phyloP scores from a whole-genome alignment of 2,329 filamentous ascomycete species.

The Dactylella cylindrospora region DNA sequence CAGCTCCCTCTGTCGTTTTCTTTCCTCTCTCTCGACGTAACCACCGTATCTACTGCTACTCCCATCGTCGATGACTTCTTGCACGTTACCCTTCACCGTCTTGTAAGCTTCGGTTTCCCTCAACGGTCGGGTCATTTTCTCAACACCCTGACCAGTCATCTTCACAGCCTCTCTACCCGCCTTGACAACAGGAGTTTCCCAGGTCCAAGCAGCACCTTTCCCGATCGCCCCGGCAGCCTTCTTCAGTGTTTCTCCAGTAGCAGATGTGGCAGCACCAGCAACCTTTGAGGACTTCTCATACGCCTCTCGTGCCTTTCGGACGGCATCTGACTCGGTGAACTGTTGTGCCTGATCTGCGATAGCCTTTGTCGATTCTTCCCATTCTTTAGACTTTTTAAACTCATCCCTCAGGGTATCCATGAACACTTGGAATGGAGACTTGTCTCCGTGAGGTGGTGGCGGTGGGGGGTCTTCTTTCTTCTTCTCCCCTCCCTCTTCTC shows the following conservation, averaged over 20 bases:
- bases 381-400: constrained; percentile 96
- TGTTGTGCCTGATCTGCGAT: constrained; percentile 84
- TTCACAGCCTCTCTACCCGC: constrained; percentile 83
- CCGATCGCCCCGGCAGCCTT: constrained; percentile 82
- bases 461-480: constrained; percentile 68
- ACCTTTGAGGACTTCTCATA: constrained; percentile 74
- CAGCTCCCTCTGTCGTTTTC: constrained; percentile 73
- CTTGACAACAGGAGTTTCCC: constrained; percentile 92
- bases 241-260: constrained; percentile 77
- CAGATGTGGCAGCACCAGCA: constrained; percentile 71
- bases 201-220: constrained; percentile 91
- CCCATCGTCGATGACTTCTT: constrained; percentile 94
- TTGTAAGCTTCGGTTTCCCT: constrained; percentile 94
- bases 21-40: constrained; percentile 95
- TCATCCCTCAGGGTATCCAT: constrained; percentile 91
- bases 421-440: constrained; percentile 98
- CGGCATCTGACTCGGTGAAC: constrained; percentile 88
- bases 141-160: constrained; percentile 79
- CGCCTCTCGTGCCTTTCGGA: constrained; percentile 79
- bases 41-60: constrained; percentile 94
- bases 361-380: constrained; percentile 98
- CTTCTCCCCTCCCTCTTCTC: constrained; percentile 56
- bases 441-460: constrained; percentile 94
- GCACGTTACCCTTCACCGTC: constrained; percentile 66
- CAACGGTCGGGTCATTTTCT: constrained; percentile 92